Conservation (phyloP, 1,284 basidiomycete species). For the Ustilago nuda region DNA sequence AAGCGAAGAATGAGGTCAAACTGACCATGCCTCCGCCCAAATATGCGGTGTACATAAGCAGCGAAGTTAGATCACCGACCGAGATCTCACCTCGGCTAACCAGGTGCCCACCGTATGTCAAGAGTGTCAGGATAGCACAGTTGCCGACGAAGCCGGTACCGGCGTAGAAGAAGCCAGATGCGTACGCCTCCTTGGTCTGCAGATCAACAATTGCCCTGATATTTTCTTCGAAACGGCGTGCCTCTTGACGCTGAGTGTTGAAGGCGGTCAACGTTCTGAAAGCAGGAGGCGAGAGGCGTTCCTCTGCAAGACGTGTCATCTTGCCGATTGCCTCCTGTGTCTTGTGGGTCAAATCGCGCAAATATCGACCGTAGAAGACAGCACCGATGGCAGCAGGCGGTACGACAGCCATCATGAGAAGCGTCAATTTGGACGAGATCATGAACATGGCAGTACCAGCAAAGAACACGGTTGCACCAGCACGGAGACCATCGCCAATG, state of each 20-base stretch:
- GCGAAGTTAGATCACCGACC: conserved; percentile 72
- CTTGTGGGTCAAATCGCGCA: conserved; percentile 88
- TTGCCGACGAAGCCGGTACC: conserved; percentile 93
- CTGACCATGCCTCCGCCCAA: conserved; percentile 76
- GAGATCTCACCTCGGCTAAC: conserved; percentile 88
- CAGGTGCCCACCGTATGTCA: conserved; percentile 93
- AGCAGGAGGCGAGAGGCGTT: conserved; percentile 81
- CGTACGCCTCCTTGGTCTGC: conserved; percentile 87
- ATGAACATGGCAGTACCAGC: conserved; percentile 95
- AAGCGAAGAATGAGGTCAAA: conserved; percentile 71
- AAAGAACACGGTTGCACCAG: conserved; percentile 59
- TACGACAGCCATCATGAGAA: conserved; percentile 92
- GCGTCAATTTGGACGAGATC: conserved; percentile 87
- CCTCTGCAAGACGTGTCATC: conserved; percentile 88
- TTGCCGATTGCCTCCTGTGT: conserved; percentile 95
- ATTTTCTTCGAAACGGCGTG: conserved; percentile 72
- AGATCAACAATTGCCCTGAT: conserved; percentile 80
- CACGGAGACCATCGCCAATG: conserved; percentile 61
- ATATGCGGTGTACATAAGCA: conserved; percentile 92
- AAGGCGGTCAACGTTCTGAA: conserved; percentile 92
- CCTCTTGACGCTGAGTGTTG: conserved; percentile 81
- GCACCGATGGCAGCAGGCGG: conserved; percentile 95
- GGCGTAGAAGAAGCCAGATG: conserved; percentile 89
- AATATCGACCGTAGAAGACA: conserved; percentile 93
- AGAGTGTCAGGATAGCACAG: conserved; percentile 84